Evolutionary conservation across 2,329 filamentous ascomycete genomes (phyloP), one percentile per base, ranked within the genome.

Genomic region (Exophiala sp.): DNA sequence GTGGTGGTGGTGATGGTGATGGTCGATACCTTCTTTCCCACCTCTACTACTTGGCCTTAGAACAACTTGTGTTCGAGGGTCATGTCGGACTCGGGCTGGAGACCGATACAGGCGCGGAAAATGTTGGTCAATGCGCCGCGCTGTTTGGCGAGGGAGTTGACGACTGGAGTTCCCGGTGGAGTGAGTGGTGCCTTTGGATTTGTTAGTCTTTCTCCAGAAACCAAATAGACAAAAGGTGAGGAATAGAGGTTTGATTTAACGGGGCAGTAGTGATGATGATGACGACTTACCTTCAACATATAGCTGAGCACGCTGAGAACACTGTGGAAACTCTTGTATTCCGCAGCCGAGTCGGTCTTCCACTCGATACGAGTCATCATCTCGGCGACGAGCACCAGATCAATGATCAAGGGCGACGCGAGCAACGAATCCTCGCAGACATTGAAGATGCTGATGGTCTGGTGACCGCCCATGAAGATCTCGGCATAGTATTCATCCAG

Each of bases 401-500:
- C 93, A 65, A 98, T 95, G 77, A 98, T 98, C 66, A 98, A 76
- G 27, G 93, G 93, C 43, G 91, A 94, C 9, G 93, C 93, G 60
- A 98, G 79, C 45, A 98, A 83, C 38, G 93, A 97, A 73, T 98
- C 93, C 74, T 98, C 93, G 75, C 93, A 98, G 63, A 97, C 90
- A 70, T 98, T 98, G 82, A 95, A 96, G 69, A 98, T 78, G 64
- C 85, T 91, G 63, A 98, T 98, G 63, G 89, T 97, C 77, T 98
- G 93, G 74, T 97, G 93, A 35, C 93, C 93, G 60, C 93, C 93
- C 73, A 97, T 80, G 80, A 98, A 98, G 72, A 98, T 97, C 78
- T 98, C 91, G 48, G 89, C 93, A 63, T 96, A 96, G 80, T 98
- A 98, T 78, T 98, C 93, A 65, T 98, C 93, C 47, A 98, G 79